Percentiles rank a stretch among this genome's conserved stretches.
phyloP scores from a whole-genome alignment of 495 filamentous ascomycete species.

The Aspergillus hancockii region DNA sequence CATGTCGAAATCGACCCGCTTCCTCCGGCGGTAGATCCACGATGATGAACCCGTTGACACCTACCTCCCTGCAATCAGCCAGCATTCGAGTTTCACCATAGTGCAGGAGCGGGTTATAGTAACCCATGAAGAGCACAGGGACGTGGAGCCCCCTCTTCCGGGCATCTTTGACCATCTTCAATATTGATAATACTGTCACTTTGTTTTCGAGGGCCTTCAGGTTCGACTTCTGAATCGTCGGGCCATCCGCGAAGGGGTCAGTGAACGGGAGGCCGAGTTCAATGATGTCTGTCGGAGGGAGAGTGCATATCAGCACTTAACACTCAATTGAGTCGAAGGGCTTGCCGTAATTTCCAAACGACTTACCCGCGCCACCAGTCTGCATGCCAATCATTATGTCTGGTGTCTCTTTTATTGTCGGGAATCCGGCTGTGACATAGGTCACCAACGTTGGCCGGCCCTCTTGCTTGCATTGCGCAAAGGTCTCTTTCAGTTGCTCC shows the following conservation, averaged over 20 bases:
- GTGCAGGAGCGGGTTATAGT: conserved; percentile 92
- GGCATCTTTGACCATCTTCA: conserved; percentile 78
- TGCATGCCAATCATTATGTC: conserved; percentile 87
- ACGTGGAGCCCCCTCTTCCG: conserved; percentile 72
- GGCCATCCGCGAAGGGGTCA: conserved; percentile 94
- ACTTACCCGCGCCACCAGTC: conserved; percentile 86
- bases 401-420: conserved; percentile 74
- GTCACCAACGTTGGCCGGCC: conserved; percentile 76
- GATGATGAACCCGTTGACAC: conserved; percentile 96
- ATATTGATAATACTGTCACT: conserved; percentile 72
- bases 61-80: conserved; percentile 78
- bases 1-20: conserved; percentile 84
- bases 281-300: conserved; percentile 38
- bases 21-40: conserved; percentile 97
- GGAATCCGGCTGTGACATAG: conserved; percentile 95
- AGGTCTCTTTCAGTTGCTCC: conserved; percentile 84
- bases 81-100: conserved; percentile 92
- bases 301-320: background rate
- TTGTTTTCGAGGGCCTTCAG: conserved; percentile 85
- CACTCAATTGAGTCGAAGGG: conserved; percentile 13
- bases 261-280: conserved; percentile 84
- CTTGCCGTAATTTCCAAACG: conserved; percentile 9
- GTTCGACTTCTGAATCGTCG: conserved; percentile 90
- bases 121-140: conserved; percentile 94
- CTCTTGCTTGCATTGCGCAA: conserved; percentile 79